These are phyloP conservation scores for Zelopaecilomyces penicillatus DNA, from an alignment of 2,329 filamentous ascomycete species.

Conservation along the genomic window DNA sequence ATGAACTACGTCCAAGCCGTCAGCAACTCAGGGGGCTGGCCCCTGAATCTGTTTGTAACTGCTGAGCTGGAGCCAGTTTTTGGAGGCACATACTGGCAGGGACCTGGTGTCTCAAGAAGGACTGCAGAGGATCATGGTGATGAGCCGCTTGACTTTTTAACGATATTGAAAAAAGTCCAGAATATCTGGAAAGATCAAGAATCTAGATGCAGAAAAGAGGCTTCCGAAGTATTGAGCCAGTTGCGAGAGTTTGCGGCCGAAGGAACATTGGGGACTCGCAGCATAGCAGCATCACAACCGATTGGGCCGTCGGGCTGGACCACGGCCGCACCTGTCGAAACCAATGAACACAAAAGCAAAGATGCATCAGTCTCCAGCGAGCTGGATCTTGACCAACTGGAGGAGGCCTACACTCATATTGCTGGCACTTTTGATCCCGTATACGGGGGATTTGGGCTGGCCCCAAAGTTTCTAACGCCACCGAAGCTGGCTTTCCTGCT, in stretches of 20 bases:
- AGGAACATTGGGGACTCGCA: slow-evolving; percentile 55
- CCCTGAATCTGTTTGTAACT: slow-evolving; percentile 92
- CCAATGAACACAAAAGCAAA: slow-evolving; percentile 14
- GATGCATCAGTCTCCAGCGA: slow-evolving; percentile 47
- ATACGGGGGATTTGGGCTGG: slow-evolving; percentile 70
- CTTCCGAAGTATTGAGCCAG: slow-evolving; percentile 71
- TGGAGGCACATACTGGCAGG: slow-evolving; percentile 93
- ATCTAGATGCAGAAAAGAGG: slow-evolving; percentile 71
- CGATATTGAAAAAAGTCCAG: slow-evolving; percentile 71
- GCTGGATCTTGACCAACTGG: slow-evolving; percentile 80
- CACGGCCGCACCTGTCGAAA: slow-evolving; percentile 20
- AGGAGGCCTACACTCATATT: slow-evolving; percentile 81
- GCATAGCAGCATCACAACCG: slow-evolving; percentile 21
- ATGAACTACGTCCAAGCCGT: slow-evolving; percentile 98
- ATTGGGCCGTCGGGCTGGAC: slow-evolving; percentile 23
- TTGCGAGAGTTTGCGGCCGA: slow-evolving; percentile 83
- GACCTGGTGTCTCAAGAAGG: slow-evolving; percentile 51
- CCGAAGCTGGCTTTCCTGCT: slow-evolving; percentile 78
- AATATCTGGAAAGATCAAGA: slow-evolving; percentile 76
- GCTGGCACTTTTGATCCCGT: slow-evolving; percentile 68
- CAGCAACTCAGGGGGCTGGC: slow-evolving; percentile 85
- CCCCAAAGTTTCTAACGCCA: slow-evolving; percentile 86
- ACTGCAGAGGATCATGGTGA: slow-evolving; percentile 33
- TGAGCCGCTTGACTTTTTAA: slow-evolving; percentile 69
- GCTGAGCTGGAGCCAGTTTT: slow-evolving; percentile 90